Conservation (phyloP, 208 protist genomes). For the Leishmania lainsoni region DNA sequence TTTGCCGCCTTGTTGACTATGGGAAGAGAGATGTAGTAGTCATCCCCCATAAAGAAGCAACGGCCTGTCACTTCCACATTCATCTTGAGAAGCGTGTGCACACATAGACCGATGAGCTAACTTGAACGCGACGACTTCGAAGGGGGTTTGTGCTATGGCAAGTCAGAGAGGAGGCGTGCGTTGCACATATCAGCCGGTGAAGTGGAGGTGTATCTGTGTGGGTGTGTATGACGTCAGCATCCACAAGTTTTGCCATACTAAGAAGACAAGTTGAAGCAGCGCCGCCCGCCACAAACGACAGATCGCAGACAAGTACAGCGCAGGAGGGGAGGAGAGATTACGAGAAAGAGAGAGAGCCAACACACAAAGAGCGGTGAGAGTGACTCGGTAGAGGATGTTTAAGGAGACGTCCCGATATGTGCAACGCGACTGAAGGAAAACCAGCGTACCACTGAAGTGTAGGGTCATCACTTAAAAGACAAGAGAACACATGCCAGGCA, state of each 20-base stretch:
- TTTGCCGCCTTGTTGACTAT: slow-evolving; percentile 22
- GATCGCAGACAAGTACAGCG: neutral
- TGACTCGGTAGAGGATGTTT: neutral
- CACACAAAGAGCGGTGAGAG: neutral
- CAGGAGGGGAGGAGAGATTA: neutral
- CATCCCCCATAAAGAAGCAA: slow-evolving; percentile 17
- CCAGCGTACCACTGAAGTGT: neutral
- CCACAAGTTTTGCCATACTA: neutral
- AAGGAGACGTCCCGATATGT: neutral
- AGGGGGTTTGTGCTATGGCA: neutral
- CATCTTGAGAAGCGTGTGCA: slow-evolving; percentile 7
- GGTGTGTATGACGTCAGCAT: neutral
- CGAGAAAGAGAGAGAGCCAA: neutral
- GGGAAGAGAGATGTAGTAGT: slow-evolving; percentile 26
- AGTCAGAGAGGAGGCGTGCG: neutral
- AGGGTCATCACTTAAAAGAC: neutral
- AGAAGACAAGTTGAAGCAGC: neutral
- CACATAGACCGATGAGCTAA: neutral
- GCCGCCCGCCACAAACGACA: neutral
- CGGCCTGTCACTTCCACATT: slow-evolving; percentile 27
- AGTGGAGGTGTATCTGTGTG: neutral
- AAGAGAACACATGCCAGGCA: neutral
- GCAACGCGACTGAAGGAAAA: neutral
- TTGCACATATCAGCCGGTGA: neutral
- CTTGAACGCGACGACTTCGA: neutral